Conservation (phyloP, 352 stramenopile species). For the Pythium aquatile region DNA sequence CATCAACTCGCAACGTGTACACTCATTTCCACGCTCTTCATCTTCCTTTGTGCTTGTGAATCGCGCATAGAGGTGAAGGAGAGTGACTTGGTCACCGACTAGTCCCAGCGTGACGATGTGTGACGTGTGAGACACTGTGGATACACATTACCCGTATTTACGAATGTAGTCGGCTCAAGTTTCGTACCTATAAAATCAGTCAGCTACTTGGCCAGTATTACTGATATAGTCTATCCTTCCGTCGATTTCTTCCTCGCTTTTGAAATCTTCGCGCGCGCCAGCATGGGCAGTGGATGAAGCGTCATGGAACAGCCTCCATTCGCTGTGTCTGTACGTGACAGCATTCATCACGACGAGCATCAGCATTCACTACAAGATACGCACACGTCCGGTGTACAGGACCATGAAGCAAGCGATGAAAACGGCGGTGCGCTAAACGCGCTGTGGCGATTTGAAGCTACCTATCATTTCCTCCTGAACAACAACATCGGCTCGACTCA, state of each 20-base stretch:
- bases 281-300: not conserved
- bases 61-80: no score
- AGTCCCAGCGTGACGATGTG: not conserved
- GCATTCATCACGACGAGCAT: not conserved
- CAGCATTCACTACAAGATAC: not conserved
- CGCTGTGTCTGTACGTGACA: not conserved
- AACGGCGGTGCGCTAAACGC: conserved; percentile 21
- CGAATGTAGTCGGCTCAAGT: no score
- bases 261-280: conserved; percentile 6
- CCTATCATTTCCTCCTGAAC: conserved; percentile 21
- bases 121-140: not conserved
- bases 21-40: no score
- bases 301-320: not conserved
- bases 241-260: not conserved
- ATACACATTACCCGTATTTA: no score
- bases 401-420: not conserved
- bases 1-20: no score
- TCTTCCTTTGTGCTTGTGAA: no score
- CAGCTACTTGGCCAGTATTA: not conserved
- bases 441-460: conserved; percentile 23
- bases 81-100: no score
- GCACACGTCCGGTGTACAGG: not conserved
- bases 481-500: conserved; percentile 15
- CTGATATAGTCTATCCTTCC: not conserved
- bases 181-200: no score